phyloP scores from a whole-genome alignment of 2,329 filamentous ascomycete species.

The Fusarium phyllophilum region DNA sequence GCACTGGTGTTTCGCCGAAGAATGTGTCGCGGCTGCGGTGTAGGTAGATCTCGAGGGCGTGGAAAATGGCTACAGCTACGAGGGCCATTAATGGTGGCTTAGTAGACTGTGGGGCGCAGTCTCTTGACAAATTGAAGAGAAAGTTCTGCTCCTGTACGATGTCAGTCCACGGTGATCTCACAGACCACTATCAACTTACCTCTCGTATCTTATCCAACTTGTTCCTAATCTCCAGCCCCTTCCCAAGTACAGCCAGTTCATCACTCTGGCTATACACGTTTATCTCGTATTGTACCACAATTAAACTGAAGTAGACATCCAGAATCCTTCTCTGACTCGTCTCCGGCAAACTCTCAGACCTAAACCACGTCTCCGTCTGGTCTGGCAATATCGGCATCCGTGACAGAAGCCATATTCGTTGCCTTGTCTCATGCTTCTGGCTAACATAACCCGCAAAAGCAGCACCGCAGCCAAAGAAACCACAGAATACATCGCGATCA shows the following conservation, averaged over 20 bases:
- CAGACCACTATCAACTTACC: rapidly evolving
- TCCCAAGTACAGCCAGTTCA: not conserved
- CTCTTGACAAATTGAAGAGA: not conserved
- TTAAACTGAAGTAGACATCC: slow-evolving; percentile 3
- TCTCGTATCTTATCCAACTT: slow-evolving; percentile 4
- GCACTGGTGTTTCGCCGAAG: not conserved
- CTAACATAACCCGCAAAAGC: slow-evolving; percentile 1
- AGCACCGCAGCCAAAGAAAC: slow-evolving; percentile 2
- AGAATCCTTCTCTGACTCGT: not conserved
- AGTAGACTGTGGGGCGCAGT: not conserved
- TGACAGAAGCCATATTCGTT: slow-evolving; percentile 7
- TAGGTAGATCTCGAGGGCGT: slow-evolving; percentile 5
- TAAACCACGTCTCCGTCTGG: not conserved
- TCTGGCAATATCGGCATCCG: not conserved
- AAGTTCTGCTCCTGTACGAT: not conserved
- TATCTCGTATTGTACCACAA: slow-evolving; percentile 8
- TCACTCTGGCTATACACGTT: slow-evolving; percentile 7
- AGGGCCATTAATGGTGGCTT: not conserved
- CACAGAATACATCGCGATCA: slow-evolving; percentile 12
- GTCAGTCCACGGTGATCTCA: rapidly evolving
- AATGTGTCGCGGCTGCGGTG: not conserved
- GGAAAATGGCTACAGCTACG: not conserved
- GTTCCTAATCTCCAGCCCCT: not conserved
- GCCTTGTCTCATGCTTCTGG: slow-evolving; percentile 11
- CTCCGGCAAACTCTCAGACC: not conserved